phyloP scores from a whole-genome alignment of 2,329 filamentous ascomycete genomes.

The Colletotrichum sp. region DNA sequence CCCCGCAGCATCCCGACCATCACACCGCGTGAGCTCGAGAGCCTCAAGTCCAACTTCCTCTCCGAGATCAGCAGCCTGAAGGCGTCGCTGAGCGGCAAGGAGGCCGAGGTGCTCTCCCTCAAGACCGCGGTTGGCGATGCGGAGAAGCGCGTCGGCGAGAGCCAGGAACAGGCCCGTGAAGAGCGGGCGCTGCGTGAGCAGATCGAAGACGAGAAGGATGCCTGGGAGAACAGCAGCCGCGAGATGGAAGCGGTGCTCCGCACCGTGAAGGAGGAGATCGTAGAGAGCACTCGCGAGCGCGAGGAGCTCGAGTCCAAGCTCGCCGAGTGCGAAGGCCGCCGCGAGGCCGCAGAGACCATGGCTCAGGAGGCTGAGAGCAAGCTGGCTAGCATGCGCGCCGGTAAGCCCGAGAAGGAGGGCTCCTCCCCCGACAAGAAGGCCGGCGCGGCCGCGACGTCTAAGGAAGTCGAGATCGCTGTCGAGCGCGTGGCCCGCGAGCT shows the following conservation, averaged over 20 bases:
- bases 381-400: constrained; percentile 75
- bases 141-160: constrained; percentile 88
- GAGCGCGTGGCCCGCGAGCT: constrained; percentile 94
- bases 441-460: constrained; percentile 35
- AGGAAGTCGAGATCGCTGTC: constrained; percentile 82
- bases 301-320: constrained; percentile 79
- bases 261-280: constrained; percentile 82
- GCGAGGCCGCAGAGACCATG: constrained; percentile 76
- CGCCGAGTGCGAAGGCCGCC: constrained; percentile 77
- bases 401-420: constrained; percentile 48
- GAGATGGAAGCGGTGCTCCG: constrained; percentile 86
- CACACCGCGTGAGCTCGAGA: constrained; percentile 90
- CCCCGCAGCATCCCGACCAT: constrained; percentile 90
- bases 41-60: constrained; percentile 86
- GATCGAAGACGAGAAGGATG: constrained; percentile 75
- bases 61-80: constrained; percentile 95
- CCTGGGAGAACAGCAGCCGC: constrained; percentile 83
- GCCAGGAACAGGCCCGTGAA: constrained; percentile 82
- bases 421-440: constrained; percentile 44
- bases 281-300: constrained; percentile 77
- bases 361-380: constrained; percentile 78
- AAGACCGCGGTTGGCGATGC: constrained; percentile 89
- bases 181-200: constrained; percentile 74
- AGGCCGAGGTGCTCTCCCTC: constrained; percentile 86
- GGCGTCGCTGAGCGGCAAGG: constrained; percentile 88